Evolutionary conservation across 495 filamentous ascomycete species (phyloP).

Genomic region (Talaromyces adpressus): DNA sequence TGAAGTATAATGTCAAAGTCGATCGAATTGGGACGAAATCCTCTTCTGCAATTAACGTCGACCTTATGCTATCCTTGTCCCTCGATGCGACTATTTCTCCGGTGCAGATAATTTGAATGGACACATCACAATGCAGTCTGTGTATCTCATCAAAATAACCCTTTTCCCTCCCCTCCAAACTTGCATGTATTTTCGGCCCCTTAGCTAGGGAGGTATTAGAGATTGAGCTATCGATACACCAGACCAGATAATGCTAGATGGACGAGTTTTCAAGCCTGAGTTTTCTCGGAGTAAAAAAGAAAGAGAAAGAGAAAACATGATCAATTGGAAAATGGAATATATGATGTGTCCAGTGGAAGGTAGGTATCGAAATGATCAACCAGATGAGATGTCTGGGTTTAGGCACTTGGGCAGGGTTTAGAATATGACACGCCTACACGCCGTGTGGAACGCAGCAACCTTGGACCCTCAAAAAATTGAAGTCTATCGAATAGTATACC

Average conservation of each 20-base stretch:
- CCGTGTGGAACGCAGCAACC: too few relatives aligned
- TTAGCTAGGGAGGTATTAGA: not conserved
- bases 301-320: too few relatives aligned
- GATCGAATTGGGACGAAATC: not conserved
- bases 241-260: not conserved
- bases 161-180: too few relatives aligned
- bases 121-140: too few relatives aligned
- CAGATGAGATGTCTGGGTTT: not conserved
- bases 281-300: not conserved
- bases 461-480: too few relatives aligned
- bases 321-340: not conserved
- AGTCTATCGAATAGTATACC: not conserved
- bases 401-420: not conserved
- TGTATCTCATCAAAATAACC: too few relatives aligned
- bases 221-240: not conserved
- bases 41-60: not conserved
- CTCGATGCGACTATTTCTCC: not conserved
- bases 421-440: too few relatives aligned
- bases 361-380: not conserved
- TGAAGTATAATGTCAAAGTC: not conserved
- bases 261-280: not conserved
- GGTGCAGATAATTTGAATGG: not conserved
- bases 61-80: not conserved
- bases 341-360: too few relatives aligned
- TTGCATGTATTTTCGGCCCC: not conserved